phyloP scores from a whole-genome alignment of 495 filamentous ascomycete genomes.

The Lasiosphaeris hirsuta region DNA sequence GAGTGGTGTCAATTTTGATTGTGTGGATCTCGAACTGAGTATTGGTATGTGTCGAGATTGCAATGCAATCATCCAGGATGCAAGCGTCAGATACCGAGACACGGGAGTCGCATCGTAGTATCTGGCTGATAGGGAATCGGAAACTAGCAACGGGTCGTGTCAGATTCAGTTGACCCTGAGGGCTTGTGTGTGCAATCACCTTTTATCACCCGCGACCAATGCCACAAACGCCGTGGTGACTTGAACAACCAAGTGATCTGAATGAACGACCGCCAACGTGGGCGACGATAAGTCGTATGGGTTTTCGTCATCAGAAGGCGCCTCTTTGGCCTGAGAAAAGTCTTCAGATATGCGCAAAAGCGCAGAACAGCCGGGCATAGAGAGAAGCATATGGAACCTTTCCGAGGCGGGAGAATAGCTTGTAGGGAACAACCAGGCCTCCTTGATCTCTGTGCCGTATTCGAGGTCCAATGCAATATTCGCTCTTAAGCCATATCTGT shows the following conservation, averaged over 20 bases:
- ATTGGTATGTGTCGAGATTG: constrained; percentile 32
- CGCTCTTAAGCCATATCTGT: constrained; percentile 69
- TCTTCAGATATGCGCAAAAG: constrained; percentile 38
- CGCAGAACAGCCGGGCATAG: constrained; percentile 44
- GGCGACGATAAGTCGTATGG: constrained; percentile 49
- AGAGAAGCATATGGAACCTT: constrained; percentile 46
- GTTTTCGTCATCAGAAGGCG: constrained; percentile 32
- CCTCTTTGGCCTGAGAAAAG: constrained; percentile 31
- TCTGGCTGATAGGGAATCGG: constrained; percentile 22
- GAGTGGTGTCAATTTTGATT: constrained; percentile 21
- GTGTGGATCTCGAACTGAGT: constrained; percentile 32
- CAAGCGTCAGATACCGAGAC: constrained; percentile 33
- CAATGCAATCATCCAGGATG: constrained; percentile 28
- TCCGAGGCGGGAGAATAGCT: constrained; percentile 12
- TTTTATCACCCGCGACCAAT: constrained; percentile 19
- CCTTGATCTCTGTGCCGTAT: constrained; percentile 37
- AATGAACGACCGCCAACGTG: constrained; percentile 53
- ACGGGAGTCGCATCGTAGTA: constrained; percentile 20
- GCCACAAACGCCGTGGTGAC: constrained; percentile 52
- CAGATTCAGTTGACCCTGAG: no score
- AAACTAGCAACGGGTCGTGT: constrained; percentile 20
- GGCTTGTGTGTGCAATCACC: constrained; percentile 1
- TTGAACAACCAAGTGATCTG: constrained; percentile 45
- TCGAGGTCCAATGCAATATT: constrained; percentile 56
- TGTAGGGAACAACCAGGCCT: constrained; percentile 43